Evolutionary conservation across 805 yeast genomes (phyloP).

Genomic region (Priceomyces castillae): DNA sequence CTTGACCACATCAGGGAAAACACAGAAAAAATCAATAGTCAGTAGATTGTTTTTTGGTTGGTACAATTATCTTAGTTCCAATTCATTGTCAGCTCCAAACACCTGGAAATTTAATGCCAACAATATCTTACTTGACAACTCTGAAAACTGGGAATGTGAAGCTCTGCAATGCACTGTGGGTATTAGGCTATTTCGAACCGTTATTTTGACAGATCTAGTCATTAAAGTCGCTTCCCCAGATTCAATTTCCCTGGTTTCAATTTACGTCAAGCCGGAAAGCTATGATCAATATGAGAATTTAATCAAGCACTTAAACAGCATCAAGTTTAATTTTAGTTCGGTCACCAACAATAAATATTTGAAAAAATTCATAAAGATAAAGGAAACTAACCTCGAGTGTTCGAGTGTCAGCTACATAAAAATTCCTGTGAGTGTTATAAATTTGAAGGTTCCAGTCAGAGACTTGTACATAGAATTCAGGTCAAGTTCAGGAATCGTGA

Average conservation of each 20-base stretch:
- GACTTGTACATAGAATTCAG: constrained; percentile 33
- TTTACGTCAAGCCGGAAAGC: constrained; percentile 31
- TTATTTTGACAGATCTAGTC: constrained; percentile 36
- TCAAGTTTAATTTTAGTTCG: constrained; percentile 10
- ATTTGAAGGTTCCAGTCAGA: constrained; percentile 27
- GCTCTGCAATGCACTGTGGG: constrained; percentile 32
- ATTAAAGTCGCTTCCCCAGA: constrained; percentile 17
- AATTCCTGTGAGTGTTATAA: constrained; percentile 33
- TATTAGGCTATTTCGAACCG: constrained; percentile 27
- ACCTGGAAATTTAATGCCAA: constrained; percentile 38
- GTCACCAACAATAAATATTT: constrained; percentile 23
- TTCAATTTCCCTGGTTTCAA: constrained; percentile 13
- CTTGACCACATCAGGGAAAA: constrained; percentile 26
- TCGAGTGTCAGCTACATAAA: constrained; percentile 24
- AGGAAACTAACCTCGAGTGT: constrained; percentile 17
- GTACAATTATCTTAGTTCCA: constrained; percentile 33
- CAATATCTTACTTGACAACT: constrained; percentile 34
- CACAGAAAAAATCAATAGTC: constrained; percentile 15
- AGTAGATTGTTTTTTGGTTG: constrained; percentile 37
- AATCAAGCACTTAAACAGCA: constrained; percentile 16
- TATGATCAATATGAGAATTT: constrained; percentile 16
- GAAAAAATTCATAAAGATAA: constrained; percentile 30
- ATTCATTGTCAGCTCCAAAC: constrained; percentile 20
- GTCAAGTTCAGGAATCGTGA: constrained; percentile 9
- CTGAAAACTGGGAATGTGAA: constrained; percentile 32